Evolutionary conservation across 306 rosid genomes (phyloP).

Genomic region (Astragalus glycyphyllos): DNA sequence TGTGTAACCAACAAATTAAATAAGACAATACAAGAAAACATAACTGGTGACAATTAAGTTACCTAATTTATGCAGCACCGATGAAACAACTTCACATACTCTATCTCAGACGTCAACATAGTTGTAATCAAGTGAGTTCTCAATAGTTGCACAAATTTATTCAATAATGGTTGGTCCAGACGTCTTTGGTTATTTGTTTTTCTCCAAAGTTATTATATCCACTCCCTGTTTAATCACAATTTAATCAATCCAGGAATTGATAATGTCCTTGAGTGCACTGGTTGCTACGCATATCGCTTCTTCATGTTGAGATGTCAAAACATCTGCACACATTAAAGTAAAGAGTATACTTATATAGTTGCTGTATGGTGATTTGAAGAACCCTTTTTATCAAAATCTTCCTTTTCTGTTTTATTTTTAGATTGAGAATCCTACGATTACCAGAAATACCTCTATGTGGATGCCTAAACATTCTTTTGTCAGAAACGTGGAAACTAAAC

Average conservation of each 20-base stretch:
- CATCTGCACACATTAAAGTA: conserved; percentile 60
- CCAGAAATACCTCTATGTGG: too few relatives aligned
- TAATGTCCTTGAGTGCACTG: conserved; percentile 68
- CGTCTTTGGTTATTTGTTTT: conserved; percentile 54
- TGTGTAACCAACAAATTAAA: conserved; percentile 18
- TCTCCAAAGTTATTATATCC: conserved; percentile 57
- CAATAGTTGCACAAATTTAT: conserved; percentile 72
- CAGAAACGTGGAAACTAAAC: too few relatives aligned
- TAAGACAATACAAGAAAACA: background rate
- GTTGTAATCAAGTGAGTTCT: conserved; percentile 78
- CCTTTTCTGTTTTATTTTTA: conserved; percentile 84
- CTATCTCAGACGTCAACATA: conserved; percentile 72
- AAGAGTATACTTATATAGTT: conserved; percentile 29
- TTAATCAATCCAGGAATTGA: conserved; percentile 71
- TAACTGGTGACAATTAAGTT: conserved; percentile 30
- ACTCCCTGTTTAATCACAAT: conserved; percentile 79
- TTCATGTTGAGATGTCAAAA: conserved; percentile 84
- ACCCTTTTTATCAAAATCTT: conserved; percentile 78
- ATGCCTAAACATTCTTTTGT: too few relatives aligned
- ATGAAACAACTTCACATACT: conserved; percentile 71
- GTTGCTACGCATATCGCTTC: conserved; percentile 75
- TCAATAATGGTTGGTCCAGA: conserved; percentile 83
- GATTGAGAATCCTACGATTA: conserved; percentile 77
- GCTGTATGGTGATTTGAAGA: conserved; percentile 57
- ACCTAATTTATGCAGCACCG: conserved; percentile 84